These are phyloP conservation scores for Sclerotinia spermophila DNA, from an alignment of 2,329 filamentous ascomycete genomes.

Conservation along the genomic window DNA sequence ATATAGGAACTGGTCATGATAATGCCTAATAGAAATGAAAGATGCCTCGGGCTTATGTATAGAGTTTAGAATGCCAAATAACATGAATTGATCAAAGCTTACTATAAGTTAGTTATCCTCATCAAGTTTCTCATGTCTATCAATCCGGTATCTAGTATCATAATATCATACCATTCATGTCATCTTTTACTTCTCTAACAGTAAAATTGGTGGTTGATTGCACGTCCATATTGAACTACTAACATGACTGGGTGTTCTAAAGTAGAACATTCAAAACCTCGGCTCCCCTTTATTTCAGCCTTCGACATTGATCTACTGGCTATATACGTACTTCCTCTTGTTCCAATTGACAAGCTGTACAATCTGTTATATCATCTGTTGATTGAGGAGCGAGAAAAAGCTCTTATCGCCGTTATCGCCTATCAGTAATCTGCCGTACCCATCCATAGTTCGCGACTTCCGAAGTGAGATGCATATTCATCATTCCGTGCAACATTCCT, in stretches of 20 bases:
- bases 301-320: not conserved
- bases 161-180: not conserved
- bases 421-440: not conserved
- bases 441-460: not conserved
- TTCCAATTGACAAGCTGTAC: not conserved
- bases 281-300: not conserved
- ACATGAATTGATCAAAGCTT: not conserved
- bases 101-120: too few species aligned
- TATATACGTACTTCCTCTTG: not conserved
- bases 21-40: conserved; percentile 1
- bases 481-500: not conserved
- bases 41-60: conserved; percentile 1
- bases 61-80: conserved; percentile 9
- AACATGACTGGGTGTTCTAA: not conserved
- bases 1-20: conserved; percentile 6
- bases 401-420: conserved; percentile 13
- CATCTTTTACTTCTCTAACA: not conserved
- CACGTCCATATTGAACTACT: not conserved
- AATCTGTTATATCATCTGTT: not conserved
- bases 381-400: not conserved
- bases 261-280: not conserved
- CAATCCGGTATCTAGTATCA: not conserved
- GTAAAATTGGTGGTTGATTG: not conserved
- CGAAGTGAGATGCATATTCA: not conserved
- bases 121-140: not conserved